A percentile compares a stretch with the other conserved stretches of the same genome.
Conservation (phyloP, 208 protist genomes). For the Angomonas ambiguus region DNA sequence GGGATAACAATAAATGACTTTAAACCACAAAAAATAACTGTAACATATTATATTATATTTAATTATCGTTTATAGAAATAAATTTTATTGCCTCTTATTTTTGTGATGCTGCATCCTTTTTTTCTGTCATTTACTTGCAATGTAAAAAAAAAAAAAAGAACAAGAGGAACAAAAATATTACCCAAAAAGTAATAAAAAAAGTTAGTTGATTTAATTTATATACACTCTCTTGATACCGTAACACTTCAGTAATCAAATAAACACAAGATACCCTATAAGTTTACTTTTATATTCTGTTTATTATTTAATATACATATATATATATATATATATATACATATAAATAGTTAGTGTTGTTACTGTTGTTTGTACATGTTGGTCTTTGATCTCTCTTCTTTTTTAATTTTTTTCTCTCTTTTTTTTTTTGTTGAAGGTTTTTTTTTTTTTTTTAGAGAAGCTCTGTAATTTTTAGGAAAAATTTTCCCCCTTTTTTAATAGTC, state of each 20-base stretch:
- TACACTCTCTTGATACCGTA: no score
- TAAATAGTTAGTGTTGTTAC: background rate
- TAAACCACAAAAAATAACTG: background rate
- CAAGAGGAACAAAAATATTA: background rate
- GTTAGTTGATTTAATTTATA: background rate
- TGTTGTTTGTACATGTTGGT: background rate
- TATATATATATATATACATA: background rate
- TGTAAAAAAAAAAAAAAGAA: background rate
- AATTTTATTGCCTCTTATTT: background rate
- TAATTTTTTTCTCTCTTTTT: constrained; percentile 14
- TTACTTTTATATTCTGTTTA: no score
- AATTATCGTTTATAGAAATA: background rate
- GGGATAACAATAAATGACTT: no score
- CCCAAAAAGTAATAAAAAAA: background rate
- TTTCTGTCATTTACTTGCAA: background rate
- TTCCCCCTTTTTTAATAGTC: no score
- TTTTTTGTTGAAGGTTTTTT: constrained; percentile 7
- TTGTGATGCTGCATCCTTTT: background rate
- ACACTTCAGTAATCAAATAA: no score
- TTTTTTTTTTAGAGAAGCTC: no score
- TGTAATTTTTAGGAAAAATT: no score
- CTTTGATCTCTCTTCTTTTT: background rate
- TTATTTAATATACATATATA: background rate
- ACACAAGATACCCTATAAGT: no score
- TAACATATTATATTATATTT: background rate